Evolutionary conservation across 2,329 filamentous ascomycete genomes (phyloP), one percentile per base, ranked within the genome.

Genomic region (Byssochlamys sp.): DNA sequence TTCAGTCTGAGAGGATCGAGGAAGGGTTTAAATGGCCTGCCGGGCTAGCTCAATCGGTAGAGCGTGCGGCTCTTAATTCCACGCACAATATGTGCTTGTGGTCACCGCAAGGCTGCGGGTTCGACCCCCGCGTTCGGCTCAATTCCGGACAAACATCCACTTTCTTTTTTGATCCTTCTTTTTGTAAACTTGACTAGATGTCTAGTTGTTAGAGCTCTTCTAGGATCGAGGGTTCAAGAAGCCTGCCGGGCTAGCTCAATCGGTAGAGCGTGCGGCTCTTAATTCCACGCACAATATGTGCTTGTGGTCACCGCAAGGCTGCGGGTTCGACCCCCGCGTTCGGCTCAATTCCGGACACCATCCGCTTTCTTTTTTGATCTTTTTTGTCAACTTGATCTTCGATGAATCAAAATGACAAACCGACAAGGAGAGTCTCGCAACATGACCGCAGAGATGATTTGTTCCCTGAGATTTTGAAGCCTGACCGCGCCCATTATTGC

Each of bases 261-360:
- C 81, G 81, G 81, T 85, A 86, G 84, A 86, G 83, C 83, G 83
- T 85, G 80, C 84, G 83, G 85, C 84, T 86, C 84, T 78, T 78
- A 78, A 24, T 45, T n/a, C 39, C 39, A 45, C n/a, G 39, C n/a
- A 45, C n/a, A 1, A 6, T 14, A 11, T 5, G 39, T 9, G n/a
- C 39, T 45, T 7, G 49, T 51, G 49, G 12, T 51, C 24, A 51
- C 79, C 78, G 80, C 76, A 79, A 80, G 78, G 77, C 75, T 80
- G 77, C 75, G 77, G 77, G 80, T 81, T 80, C 77, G 77, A 79
- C 75, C 76, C 77, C 77, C 76, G 75, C 52, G 52, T 54, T 51
- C 49, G 49, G 49, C 49, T 51, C 27, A 28, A 51, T 28, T 51
- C 27, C 27, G 24, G 24, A 26, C 49, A 51, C 9, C 39, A 45